Percentiles rank a stretch among this genome's conserved stretches.
Conservation (phyloP, 257 asterid genomes). For the Knoxia roxburghii region DNA sequence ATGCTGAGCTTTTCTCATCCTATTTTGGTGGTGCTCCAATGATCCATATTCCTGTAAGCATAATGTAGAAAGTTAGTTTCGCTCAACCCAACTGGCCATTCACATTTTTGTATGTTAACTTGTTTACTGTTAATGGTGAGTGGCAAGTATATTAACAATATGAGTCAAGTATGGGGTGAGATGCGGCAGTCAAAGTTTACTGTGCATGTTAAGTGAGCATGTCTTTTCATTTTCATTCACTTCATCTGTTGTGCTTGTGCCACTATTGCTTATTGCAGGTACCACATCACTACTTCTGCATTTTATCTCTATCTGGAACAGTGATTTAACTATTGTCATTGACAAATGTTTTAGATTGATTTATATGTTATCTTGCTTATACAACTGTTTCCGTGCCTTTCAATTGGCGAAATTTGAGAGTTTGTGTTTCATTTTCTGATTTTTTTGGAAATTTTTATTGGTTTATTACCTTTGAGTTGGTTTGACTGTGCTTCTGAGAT, state of each 20-base stretch:
- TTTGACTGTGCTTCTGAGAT: not conserved
- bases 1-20: conserved; percentile 88
- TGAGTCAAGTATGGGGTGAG: not conserved
- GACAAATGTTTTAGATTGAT: not conserved
- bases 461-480: not conserved
- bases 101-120: no score
- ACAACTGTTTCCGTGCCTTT: not conserved
- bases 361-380: conserved; percentile 1
- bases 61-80: conserved; percentile 4
- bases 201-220: not conserved
- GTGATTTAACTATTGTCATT: not conserved
- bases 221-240: not conserved
- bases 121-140: no score
- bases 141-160: not conserved
- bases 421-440: not conserved
- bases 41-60: conserved; percentile 81
- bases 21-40: conserved; percentile 82
- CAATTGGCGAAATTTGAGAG: not conserved
- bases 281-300: not conserved
- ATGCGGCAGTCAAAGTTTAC: not conserved
- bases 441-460: not conserved
- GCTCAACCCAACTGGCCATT: not conserved
- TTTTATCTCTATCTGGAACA: not conserved
- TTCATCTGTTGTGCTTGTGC: not conserved
- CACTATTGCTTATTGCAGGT: not conserved